These are phyloP conservation scores for Paraphaeosphaeria minitans DNA, from an alignment of 2,329 filamentous ascomycete genomes.

Conservation along the genomic window DNA sequence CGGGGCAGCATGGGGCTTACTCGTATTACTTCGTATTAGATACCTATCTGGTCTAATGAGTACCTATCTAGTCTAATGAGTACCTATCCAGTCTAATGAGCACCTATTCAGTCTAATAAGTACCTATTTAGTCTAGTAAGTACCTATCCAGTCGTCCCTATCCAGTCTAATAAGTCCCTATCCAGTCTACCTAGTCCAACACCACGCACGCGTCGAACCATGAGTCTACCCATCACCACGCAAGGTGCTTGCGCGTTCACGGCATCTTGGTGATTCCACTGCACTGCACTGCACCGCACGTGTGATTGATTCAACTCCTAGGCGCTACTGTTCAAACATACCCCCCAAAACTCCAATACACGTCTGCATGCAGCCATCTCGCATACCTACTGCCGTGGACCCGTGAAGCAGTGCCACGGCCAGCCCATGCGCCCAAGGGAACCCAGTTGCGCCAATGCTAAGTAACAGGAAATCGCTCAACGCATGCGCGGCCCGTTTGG, in stretches of 20 bases:
- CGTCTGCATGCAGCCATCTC: constrained; percentile 2
- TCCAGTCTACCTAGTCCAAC: not conserved
- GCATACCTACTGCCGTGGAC: constrained; percentile 11
- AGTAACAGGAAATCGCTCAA: constrained; percentile 11
- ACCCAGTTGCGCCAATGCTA: constrained; percentile 27
- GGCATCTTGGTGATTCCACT: not conserved
- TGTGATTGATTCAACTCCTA: not conserved
- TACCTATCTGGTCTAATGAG: too few relatives aligned
- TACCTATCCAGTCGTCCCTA: too few relatives aligned
- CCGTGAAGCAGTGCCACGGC: not conserved
- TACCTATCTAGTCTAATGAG: too few relatives aligned
- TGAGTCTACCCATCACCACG: constrained; percentile 11
- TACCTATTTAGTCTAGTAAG: too few relatives aligned
- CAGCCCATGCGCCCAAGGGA: constrained; percentile 14
- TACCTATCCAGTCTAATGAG: too few relatives aligned
- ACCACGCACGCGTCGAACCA: constrained; percentile 10
- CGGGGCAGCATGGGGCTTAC: too few relatives aligned
- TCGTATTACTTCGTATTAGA: too few relatives aligned
- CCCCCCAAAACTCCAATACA: not conserved
- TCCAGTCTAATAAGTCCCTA: too few relatives aligned
- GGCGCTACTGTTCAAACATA: not conserved
- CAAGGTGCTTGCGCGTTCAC: constrained; percentile 8
- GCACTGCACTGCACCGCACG: not conserved
- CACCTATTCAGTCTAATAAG: too few relatives aligned
- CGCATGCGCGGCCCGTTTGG: constrained; percentile 48